phyloP scores from a whole-genome alignment of 2,329 filamentous ascomycete species.

The Botryotinia narcissicola region DNA sequence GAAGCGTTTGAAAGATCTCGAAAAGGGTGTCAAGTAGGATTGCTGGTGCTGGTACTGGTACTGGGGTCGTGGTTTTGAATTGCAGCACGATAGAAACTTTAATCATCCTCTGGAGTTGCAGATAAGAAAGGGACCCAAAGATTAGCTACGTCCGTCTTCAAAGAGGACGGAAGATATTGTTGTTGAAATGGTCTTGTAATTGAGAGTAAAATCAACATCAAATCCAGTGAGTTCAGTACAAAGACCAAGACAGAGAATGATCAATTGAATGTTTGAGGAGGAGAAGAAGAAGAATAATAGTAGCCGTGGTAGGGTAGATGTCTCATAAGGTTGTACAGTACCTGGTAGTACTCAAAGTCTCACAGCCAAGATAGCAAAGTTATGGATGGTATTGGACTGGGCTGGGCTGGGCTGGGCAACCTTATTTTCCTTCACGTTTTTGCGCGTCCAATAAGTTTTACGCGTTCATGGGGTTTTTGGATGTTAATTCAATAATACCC shows the following conservation, averaged over 20 bases:
- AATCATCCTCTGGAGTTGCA: slow-evolving; percentile 6
- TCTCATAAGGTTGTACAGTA: slow-evolving; percentile 10
- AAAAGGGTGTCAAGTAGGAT: background rate
- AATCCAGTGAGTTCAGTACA: background rate
- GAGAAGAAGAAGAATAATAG: background rate
- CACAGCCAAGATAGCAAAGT: background rate
- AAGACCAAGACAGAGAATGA: background rate
- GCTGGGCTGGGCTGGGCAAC: background rate
- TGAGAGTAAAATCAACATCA: background rate
- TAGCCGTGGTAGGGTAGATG: background rate
- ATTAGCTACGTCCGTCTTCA: background rate
- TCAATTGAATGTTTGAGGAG: background rate
- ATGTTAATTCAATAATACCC: background rate
- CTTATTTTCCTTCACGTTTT: slow-evolving; percentile 1
- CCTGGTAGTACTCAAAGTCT: background rate
- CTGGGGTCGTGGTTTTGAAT: background rate
- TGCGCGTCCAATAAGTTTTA: background rate
- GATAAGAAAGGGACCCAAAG: background rate
- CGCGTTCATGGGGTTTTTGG: background rate
- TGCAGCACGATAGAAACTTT: slow-evolving; percentile 21
- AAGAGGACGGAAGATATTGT: background rate
- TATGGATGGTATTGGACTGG: background rate
- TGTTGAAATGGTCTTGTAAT: background rate
- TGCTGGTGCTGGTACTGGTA: background rate
- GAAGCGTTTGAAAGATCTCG: background rate